These are phyloP conservation scores for Aspergillus bombycis DNA, from an alignment of 2,329 filamentous ascomycete genomes.

Conservation along the genomic window DNA sequence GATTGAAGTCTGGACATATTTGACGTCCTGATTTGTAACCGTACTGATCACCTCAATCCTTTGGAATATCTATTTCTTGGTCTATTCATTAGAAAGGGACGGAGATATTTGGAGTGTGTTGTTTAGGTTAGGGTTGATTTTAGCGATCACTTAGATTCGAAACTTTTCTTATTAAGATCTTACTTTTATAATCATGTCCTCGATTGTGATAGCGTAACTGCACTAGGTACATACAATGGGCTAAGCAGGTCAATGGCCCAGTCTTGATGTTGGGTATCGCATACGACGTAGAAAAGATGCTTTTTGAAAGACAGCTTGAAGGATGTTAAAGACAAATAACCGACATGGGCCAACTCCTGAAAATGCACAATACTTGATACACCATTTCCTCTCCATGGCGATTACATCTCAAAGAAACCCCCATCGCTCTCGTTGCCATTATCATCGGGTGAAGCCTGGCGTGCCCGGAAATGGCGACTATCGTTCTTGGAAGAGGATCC, in stretches of 20 bases:
- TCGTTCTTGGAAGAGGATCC: conserved; percentile 1
- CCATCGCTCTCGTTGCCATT: conserved; percentile 39
- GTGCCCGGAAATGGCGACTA: background rate
- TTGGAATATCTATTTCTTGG: background rate
- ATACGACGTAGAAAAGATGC: conserved; percentile 7
- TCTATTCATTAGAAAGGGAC: conserved; percentile 17
- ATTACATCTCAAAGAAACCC: conserved; percentile 43
- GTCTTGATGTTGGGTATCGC: conserved; percentile 23
- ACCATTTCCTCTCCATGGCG: background rate
- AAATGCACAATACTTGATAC: conserved; percentile 18
- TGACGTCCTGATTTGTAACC: background rate
- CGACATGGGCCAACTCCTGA: conserved; percentile 20
- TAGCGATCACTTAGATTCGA: conserved; percentile 4
- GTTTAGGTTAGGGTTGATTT: conserved; percentile 6
- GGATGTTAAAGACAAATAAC: conserved; percentile 5
- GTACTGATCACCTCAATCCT: background rate
- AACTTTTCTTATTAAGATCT: conserved; percentile 3
- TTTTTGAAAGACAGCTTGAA: conserved; percentile 9
- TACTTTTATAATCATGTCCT: conserved; percentile 1
- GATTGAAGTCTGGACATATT: conserved; percentile 5
- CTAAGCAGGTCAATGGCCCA: background rate
- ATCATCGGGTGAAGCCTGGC: conserved; percentile 10
- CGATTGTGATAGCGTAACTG: conserved; percentile 5
- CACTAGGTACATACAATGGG: conserved; percentile 8
- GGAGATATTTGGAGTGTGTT: conserved; percentile 19